These are phyloP conservation scores for Chytridium lagenaria DNA, from an alignment of 371 early-diverging fungal species.

Conservation along the genomic window DNA sequence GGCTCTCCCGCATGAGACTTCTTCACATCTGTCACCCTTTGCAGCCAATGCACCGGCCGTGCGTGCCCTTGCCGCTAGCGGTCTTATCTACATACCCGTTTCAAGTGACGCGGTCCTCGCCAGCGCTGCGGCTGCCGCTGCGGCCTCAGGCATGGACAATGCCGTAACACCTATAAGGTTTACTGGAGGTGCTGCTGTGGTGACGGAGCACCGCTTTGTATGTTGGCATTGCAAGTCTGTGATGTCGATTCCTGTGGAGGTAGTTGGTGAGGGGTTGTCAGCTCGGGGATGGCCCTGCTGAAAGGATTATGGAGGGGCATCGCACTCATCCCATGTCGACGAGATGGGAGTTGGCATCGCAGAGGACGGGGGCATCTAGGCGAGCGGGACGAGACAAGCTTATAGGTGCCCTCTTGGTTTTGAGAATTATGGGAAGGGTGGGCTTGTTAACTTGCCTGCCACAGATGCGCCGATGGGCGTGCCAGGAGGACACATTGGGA, in stretches of 20 bases:
- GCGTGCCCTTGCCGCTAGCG: neutral
- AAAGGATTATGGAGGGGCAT: constrained; percentile 6
- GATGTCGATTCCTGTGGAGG: neutral
- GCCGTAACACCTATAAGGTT: neutral
- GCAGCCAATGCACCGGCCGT: neutral
- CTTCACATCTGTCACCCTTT: neutral
- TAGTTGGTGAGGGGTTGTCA: neutral
- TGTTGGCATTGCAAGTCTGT: constrained; percentile 7
- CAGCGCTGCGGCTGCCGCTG: neutral
- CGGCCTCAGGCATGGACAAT: neutral
- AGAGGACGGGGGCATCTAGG: neutral
- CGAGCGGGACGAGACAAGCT: neutral
- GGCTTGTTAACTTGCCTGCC: neutral
- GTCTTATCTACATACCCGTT: neutral
- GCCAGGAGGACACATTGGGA: neutral
- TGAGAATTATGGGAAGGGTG: neutral
- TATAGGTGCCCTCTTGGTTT: neutral
- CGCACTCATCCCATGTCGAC: neutral
- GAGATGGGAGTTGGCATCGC: neutral
- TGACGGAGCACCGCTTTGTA: neutral
- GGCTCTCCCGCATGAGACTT: neutral
- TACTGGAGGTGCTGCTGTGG: neutral
- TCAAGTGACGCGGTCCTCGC: constrained; percentile 16
- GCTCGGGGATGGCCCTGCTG: neutral
- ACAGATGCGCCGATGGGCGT: neutral